Percentiles rank a stretch among this genome's conserved stretches.
These are phyloP conservation scores for Geotrichum restrictum DNA, from an alignment of 1,139 yeast species.

Conservation along the genomic window DNA sequence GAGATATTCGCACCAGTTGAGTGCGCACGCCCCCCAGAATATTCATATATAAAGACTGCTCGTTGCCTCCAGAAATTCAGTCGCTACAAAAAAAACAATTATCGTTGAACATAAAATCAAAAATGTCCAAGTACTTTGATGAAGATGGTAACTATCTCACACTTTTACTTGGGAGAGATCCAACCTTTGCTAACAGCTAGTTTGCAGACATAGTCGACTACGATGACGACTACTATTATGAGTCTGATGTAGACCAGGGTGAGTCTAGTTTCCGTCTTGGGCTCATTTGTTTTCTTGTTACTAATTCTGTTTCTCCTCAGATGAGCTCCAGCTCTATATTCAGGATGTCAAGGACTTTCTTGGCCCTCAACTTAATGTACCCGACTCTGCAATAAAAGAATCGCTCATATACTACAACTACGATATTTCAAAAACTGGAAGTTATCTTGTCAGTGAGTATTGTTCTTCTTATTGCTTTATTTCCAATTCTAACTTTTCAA, in stretches of 20 bases:
- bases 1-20: too few species aligned
- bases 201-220: constrained; percentile 32
- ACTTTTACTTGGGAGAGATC: too few species aligned
- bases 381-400: constrained; percentile 55
- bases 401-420: constrained; percentile 59
- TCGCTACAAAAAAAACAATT: too few species aligned
- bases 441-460: constrained; percentile 48
- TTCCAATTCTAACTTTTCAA: not conserved
- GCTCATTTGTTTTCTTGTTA: not conserved
- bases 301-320: not conserved
- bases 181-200: not conserved
- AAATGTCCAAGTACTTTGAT: constrained; percentile 18
- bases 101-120: too few species aligned
- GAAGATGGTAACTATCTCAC: constrained; percentile 25
- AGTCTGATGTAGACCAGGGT: constrained; percentile 30
- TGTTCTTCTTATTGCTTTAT: not conserved
- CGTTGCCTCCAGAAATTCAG: too few species aligned
- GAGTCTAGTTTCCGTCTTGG: not conserved
- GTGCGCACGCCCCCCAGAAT: too few species aligned
- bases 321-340: constrained; percentile 23
- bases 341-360: constrained; percentile 48
- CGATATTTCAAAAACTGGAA: constrained; percentile 52
- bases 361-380: constrained; percentile 45
- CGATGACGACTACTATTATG: constrained; percentile 25
- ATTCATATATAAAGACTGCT: too few species aligned